Base-by-base conservation (phyloP, 176 grass and related monocot species). In the Phoenix dactylifera region DNA sequence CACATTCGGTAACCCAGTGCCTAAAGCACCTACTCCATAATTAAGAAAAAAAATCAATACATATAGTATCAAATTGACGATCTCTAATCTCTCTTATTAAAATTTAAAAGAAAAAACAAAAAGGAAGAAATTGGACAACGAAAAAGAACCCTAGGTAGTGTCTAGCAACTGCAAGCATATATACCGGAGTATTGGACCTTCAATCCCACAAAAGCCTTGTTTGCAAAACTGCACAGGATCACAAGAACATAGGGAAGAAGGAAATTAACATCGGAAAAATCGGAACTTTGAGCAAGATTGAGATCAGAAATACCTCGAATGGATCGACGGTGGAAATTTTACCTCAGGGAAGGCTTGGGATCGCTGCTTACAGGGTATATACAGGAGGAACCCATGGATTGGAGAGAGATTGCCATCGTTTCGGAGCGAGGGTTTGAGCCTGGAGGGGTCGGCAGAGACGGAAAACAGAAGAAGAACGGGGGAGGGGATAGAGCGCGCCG, bases 121-220 rank as follows among this genome's bases (percentile, higher is more conserved):
- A 39, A 12, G 7, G 35, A 39, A 39, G 35, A 39, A 39, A 39
- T 39, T 39, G 35, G 2, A 39, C 35, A 10, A 39, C 7, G 35
- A 12, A 39, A 10, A 39, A 39, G 35, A 39, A 12, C 35, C 35
- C 35, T 5, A 30, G 28, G 2, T 30, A 5, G 6, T 39, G 35
- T 12, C 35, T 39, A 39, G 10, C 35, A 15, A 17, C 70, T 69
- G 60, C 67, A 67, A 73, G 15, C 82, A 68, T 75, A 57, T 15
- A 20, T 63, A 60, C 58, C 50, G 18, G 59, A 79, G 54, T 71
- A 78, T 30, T 79, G 86, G 25, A 71, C 25, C 71, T 71, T 77
- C 60, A 85, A 49, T 24, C 82, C 87, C n/a, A 82, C 82, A 76
- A 85, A 85, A 28, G 52, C 72, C 70, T 64, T 82, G 64, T 63